These are phyloP conservation scores for Aspergillus saccharolyticus DNA, from an alignment of 495 filamentous ascomycete species.

Conservation along the genomic window DNA sequence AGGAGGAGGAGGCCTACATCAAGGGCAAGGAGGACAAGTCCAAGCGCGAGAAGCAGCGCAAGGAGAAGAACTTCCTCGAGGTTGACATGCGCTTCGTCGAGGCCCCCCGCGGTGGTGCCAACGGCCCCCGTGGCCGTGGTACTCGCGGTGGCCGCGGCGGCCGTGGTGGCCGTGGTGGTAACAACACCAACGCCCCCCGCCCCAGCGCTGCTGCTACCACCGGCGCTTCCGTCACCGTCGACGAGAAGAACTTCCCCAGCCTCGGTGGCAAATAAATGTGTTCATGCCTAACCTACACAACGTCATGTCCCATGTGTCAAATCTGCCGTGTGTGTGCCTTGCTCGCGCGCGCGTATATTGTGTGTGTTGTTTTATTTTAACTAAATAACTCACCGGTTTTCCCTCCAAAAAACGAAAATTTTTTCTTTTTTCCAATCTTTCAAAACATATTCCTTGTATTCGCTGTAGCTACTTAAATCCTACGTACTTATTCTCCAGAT, in stretches of 20 bases:
- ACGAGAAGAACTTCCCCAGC: slow-evolving; percentile 51
- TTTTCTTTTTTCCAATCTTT: too few species aligned
- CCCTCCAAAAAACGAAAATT: too few species aligned
- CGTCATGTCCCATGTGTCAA: slow-evolving; percentile 3
- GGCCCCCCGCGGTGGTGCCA: slow-evolving; percentile 44
- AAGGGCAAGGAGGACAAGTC: slow-evolving; percentile 69
- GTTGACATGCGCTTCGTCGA: slow-evolving; percentile 80
- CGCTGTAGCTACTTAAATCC: too few species aligned
- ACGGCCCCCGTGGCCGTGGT: slow-evolving; percentile 46
- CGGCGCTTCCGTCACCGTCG: slow-evolving; percentile 34
- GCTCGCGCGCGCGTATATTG: too few species aligned
- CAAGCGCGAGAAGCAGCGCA: slow-evolving; percentile 84
- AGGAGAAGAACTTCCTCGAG: slow-evolving; percentile 83
- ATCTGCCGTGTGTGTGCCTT: neutral
- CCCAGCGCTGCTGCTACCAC: slow-evolving; percentile 22
- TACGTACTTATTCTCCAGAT: too few species aligned
- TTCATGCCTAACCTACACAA: slow-evolving; percentile 3
- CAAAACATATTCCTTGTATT: too few species aligned
- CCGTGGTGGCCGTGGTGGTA: slow-evolving; percentile 37
- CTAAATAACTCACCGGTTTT: neutral
- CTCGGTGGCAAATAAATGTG: slow-evolving; percentile 42
- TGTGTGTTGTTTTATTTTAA: slow-evolving; percentile 5
- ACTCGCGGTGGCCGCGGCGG: slow-evolving; percentile 49
- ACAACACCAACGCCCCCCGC: slow-evolving; percentile 23
- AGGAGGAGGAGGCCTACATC: slow-evolving; percentile 72